These are phyloP conservation scores for Chlorociboria aeruginascens DNA, from an alignment of 495 filamentous ascomycete genomes.

Conservation along the genomic window DNA sequence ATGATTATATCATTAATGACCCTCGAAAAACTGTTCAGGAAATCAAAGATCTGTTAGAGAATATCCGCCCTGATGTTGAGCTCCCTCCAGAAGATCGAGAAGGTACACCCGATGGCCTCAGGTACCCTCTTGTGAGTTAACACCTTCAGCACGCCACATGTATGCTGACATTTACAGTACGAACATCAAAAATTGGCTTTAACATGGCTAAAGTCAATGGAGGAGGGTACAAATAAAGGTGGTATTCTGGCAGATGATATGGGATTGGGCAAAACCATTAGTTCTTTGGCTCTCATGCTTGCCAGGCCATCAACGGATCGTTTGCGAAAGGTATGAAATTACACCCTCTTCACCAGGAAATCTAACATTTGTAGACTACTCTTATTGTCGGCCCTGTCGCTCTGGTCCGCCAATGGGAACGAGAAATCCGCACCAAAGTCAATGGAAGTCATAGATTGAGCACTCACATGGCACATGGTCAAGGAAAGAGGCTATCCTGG, in stretches of 20 bases:
- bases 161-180: slow-evolving; percentile 26
- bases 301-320: slow-evolving; percentile 51
- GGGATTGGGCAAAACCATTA: slow-evolving; percentile 94
- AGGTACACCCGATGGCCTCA: slow-evolving; percentile 62
- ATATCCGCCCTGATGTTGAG: slow-evolving; percentile 64
- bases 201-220: slow-evolving; percentile 73
- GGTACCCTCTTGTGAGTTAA: slow-evolving; percentile 36
- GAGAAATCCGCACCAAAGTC: slow-evolving; percentile 68
- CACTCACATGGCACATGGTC: slow-evolving; percentile 27
- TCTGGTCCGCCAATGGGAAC: slow-evolving; percentile 80
- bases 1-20: slow-evolving; percentile 35
- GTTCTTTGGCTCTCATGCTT: slow-evolving; percentile 73
- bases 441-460: slow-evolving; percentile 43
- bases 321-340: slow-evolving; percentile 28
- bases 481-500: slow-evolving; percentile 40
- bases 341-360: neutral
- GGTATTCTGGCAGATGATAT: slow-evolving; percentile 88
- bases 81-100: slow-evolving; percentile 51
- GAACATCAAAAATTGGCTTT: slow-evolving; percentile 78
- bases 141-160: neutral
- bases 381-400: slow-evolving; percentile 82
- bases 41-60: slow-evolving; percentile 54
- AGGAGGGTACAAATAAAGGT: slow-evolving; percentile 64
- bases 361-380: slow-evolving; percentile 46
- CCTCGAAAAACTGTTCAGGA: slow-evolving; percentile 49